Conservation (phyloP, 306 rosid genomes). For the Fragaria nilgerrensis region DNA sequence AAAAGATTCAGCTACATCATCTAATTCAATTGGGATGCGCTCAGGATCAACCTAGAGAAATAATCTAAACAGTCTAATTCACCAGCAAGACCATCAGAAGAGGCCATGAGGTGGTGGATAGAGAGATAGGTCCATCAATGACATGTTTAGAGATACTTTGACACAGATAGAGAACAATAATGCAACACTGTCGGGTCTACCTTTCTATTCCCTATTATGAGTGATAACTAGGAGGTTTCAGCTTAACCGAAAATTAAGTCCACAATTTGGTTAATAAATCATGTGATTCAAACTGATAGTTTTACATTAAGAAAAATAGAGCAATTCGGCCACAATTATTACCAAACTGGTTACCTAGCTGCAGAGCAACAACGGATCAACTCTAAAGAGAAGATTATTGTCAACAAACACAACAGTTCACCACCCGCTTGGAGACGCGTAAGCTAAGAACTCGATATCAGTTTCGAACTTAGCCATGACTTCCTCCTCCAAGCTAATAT, state of each 20-base stretch:
- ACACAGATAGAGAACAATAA: neutral
- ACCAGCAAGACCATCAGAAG: neutral
- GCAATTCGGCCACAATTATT: neutral
- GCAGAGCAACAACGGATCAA: neutral
- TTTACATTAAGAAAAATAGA: neutral
- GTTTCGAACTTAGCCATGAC: slow-evolving; percentile 14
- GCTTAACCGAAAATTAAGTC: neutral
- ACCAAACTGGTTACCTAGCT: neutral
- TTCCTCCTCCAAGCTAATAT: slow-evolving; percentile 7
- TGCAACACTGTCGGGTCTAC: neutral
- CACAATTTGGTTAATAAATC: neutral
- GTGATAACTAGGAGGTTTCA: neutral
- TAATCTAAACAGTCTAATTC: neutral
- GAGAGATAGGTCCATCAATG: neutral
- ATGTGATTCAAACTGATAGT: neutral
- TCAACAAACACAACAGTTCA: neutral
- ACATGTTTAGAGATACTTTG: neutral
- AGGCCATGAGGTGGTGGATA: neutral
- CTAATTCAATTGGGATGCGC: neutral
- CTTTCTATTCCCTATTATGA: neutral
- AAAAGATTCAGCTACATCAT: neutral
- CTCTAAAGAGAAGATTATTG: neutral
- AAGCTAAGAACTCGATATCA: slow-evolving; percentile 10
- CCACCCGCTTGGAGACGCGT: slow-evolving; percentile 2
- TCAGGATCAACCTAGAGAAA: neutral